phyloP scores from a whole-genome alignment of 2,329 filamentous ascomycete genomes.

The Colletotrichum somersetense region DNA sequence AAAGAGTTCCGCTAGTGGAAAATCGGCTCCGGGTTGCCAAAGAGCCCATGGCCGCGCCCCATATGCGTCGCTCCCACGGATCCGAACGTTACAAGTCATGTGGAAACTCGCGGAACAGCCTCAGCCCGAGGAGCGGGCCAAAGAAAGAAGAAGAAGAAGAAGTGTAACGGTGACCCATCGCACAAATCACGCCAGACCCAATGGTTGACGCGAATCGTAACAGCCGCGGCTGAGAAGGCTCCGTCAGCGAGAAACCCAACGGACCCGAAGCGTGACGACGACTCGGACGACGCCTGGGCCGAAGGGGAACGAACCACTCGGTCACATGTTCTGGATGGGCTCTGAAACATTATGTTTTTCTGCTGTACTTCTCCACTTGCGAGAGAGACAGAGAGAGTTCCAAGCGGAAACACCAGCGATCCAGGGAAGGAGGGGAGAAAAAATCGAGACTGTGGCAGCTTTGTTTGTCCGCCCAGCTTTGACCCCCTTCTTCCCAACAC shows the following conservation, averaged over 20 bases:
- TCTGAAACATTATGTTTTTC: neutral
- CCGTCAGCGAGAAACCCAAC: neutral
- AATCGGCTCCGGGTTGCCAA: neutral
- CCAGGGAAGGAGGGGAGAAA: too few relatives aligned
- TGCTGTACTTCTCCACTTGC: neutral
- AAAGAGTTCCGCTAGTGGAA: neutral
- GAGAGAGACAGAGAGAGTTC: neutral
- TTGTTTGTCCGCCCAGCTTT: neutral
- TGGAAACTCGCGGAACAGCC: neutral
- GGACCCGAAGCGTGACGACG: neutral
- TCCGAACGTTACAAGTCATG: too few relatives aligned
- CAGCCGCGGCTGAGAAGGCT: neutral
- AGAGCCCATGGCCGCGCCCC: too few relatives aligned
- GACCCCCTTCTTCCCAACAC: neutral
- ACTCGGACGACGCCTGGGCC: too few relatives aligned
- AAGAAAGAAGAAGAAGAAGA: neutral
- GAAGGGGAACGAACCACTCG: neutral
- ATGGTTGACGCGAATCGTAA: neutral
- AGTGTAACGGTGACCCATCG: neutral
- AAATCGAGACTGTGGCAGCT: neutral
- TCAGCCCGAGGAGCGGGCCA: neutral
- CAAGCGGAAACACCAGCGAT: neutral
- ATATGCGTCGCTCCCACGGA: too few relatives aligned
- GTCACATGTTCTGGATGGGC: neutral
- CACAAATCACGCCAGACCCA: neutral